Evolutionary conservation across 768 basidiomycete species (phyloP), one percentile per base, ranked within the genome.

Genomic region (Rhodotorula taiwanensis): DNA sequence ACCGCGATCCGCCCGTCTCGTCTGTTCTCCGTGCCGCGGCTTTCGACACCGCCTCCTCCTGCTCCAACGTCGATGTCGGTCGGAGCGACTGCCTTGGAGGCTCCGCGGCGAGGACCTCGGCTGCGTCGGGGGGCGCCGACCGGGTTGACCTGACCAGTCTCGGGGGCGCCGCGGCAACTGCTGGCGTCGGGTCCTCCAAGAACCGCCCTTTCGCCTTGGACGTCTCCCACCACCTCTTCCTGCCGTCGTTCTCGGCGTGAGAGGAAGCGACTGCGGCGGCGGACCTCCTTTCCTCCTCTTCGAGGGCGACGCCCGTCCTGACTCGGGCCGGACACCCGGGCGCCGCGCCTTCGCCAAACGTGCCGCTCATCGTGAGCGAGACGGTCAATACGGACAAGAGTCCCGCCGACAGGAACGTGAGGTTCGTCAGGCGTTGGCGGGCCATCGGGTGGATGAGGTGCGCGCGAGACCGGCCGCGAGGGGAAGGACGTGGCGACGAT

Each of bases 391-490:
- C 58, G 23, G 48, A 52, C 20, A 65, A 43, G 42, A 57, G 6
- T 14, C 58, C 64, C 54, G 58, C 59, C 34, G 59, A 49, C 28
- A 42, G 39, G 50, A 65, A 65, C 4, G 58, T 45, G 41, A 60
- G 42, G 51, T 65, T 65, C 18, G 64, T 65, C 25, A 65, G 34
- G 16, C 54, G 53, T 8, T 33, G 47, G 13, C 64, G 64, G 21
- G 43, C 34, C 15, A 55, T 43, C 5, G 64, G 64, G 58, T 65
- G 64, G 41, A 65, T 43, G n/a, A 65, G 41, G 44, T 60, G 64
- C 5, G 58, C 41, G 23, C 23, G 14, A 14, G 41, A 21, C 23
- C 42, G 42, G 21, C 39, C 18, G 18, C 49, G 49, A 3, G 55
- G 36, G 21, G 55, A 52, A 4, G 34, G 18, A 1, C 41, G 45